Base-by-base conservation (phyloP, 2,329 filamentous ascomycete genomes). In the Stagonosporopsis chrysanthemi region DNA sequence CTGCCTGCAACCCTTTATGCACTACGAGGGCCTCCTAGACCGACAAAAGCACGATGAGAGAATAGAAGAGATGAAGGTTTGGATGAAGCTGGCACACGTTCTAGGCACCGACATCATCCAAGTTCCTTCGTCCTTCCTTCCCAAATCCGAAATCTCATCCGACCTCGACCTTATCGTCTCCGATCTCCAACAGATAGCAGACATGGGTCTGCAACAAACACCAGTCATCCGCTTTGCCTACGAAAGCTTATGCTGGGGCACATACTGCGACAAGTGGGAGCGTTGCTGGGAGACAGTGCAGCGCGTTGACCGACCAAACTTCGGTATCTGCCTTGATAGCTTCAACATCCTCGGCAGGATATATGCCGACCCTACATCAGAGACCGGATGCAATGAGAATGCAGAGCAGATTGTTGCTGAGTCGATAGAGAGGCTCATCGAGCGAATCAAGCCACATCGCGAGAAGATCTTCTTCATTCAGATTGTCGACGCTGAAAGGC, bases 241-340 rank as follows among this genome's bases (percentile, higher is more conserved):
- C 72, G 91, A 95, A 74, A 85, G 84, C 8, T 79, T 94, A 3
- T 86, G 84, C 64, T 94, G 88, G 85, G 89, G 88, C 9, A 91
- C 89, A 0, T 82, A 86, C 49, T 79, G 88, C 56, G 82, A 91
- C 69, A 86, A 81, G 0, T 94, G 90, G 90, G 89, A 92, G 71
- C 77, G 79, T 11, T 86, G 84, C 62, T 94, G 88, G 88, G 84
- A 88, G 6, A 79, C 92, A 2, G 86, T 92, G 0, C 76, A 81
- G 64, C 78, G 77, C 2, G 89, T 92, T 26, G 81, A 90, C 72
- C 76, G 88, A 7, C 75, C 82, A 8, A 93, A 93, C 74, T 91
- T 93, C 69, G 90, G 90, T 7, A 79, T 92, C 38, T 92, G 89
- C 69, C 80, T 93, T 23, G 90, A 93, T 74, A 91, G 87, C 0